Percentiles rank a stretch among this genome's conserved stretches.
These are phyloP conservation scores for Calonectria montana DNA, from an alignment of 2,329 filamentous ascomycete species.

Conservation along the genomic window DNA sequence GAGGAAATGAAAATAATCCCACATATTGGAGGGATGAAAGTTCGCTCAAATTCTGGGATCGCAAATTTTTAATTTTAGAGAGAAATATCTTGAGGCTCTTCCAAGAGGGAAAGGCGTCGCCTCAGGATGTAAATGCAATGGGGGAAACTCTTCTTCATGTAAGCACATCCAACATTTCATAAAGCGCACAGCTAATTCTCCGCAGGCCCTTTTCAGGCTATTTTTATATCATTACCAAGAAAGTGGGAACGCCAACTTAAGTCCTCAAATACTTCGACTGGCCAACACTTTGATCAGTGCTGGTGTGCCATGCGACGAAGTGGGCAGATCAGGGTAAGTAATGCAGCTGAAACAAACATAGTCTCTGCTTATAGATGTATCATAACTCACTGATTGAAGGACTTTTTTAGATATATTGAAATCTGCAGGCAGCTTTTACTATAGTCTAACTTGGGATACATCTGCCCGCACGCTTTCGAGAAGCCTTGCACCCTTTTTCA, in stretches of 20 bases:
- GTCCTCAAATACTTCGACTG: neutral
- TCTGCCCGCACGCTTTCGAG: neutral
- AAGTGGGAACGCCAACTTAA: neutral
- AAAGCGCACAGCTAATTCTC: neutral
- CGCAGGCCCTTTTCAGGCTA: accelerated
- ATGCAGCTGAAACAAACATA: too few species aligned
- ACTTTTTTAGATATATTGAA: neutral
- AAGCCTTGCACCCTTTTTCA: neutral
- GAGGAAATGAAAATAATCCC: too few species aligned
- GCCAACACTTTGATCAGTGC: neutral
- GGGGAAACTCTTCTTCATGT: slow-evolving; percentile 5
- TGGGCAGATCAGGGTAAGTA: neutral
- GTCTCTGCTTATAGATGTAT: too few species aligned
- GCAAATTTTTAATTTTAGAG: neutral
- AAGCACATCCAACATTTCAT: neutral
- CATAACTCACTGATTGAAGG: neutral
- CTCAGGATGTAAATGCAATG: neutral
- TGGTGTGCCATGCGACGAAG: neutral
- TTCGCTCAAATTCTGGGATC: neutral
- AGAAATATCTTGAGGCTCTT: neutral
- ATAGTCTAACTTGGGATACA: accelerated
- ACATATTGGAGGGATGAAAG: accelerated
- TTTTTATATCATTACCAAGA: accelerated
- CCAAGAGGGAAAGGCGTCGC: slow-evolving; percentile 1
- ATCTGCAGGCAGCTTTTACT: too few species aligned